Base-by-base conservation (phyloP, 768 basidiomycete species). In the Phylloporus sp. region DNA sequence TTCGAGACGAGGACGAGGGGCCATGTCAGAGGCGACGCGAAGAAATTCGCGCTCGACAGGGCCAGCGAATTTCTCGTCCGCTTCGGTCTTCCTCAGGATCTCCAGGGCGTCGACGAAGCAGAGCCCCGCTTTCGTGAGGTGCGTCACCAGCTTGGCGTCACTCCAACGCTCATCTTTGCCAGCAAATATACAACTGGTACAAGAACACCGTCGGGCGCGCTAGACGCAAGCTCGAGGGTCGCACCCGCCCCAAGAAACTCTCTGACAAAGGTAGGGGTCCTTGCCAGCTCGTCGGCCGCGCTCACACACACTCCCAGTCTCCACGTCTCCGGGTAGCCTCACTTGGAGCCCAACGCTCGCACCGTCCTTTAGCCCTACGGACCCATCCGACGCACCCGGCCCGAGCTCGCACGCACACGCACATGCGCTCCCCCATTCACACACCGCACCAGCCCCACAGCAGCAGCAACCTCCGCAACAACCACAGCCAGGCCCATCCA, bases 181-280 rank as follows among this genome's bases (percentile, higher is more conserved):
- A 82, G 80, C 80, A 81, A 76, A 80, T 83, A 47, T 83, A 83
- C 68, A 82, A 82, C 55, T 84, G 81, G 81, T 83, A 80, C 67
- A 83, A 83, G 67, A 83, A 83, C 61, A 81, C 81, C 15, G 76
- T 80, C 44, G 81, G 81, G 6, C 71, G 81, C 26, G 78, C 75
- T 7, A 69, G 80, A 44, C 69, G 80, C 38, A 80, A 80, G 59
- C 65, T 75, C 36, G 80, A 80, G 50, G 79, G 79, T 6, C 69
- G 75, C 22, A 73, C 77, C 1, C 69, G 78, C 35, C 71, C 78
- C 31, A 69, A 72, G 36, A 80, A 77, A 53, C 59, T 68, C 9
- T 65, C 74, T 28, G 78, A 80, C 60, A 80, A 76, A 66, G 71
- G 77, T 75, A 44, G 28, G 26, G 2, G 57, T 52, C 15, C 6